Percentiles rank a stretch among this genome's conserved stretches.
These are phyloP conservation scores for Phtheirospermum japonicum DNA, from an alignment of 257 asterid genomes.

Conservation along the genomic window DNA sequence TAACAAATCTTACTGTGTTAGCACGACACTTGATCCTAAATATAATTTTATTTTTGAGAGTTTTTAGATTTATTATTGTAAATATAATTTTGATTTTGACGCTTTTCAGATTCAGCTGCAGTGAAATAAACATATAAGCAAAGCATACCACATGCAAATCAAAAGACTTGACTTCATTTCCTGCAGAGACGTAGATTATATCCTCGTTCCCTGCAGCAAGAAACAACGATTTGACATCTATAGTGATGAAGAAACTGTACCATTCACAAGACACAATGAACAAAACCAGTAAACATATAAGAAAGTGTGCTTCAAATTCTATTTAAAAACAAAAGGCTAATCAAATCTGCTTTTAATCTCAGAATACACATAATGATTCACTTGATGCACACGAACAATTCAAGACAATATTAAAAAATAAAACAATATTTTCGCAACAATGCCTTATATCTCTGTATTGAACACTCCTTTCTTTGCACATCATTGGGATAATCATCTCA, in stretches of 20 bases:
- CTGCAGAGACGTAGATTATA: constrained; percentile 59
- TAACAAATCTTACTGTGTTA: constrained; percentile 24
- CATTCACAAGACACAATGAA: no score
- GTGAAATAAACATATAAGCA: neutral
- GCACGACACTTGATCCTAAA: constrained; percentile 1
- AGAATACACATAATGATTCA: neutral
- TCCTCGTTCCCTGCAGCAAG: constrained; percentile 78
- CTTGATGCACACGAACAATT: no score
- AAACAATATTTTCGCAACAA: no score
- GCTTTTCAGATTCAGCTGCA: neutral
- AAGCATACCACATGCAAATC: constrained; percentile 69
- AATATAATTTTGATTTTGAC: neutral
- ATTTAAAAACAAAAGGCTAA: neutral
- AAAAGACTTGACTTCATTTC: constrained; percentile 67
- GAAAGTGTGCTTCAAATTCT: no score
- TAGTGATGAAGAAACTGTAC: no score
- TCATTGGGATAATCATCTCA: no score
- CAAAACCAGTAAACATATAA: no score
- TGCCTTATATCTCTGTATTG: no score
- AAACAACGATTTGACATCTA: neutral
- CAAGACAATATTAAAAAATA: no score
- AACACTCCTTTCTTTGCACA: no score
- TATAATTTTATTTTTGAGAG: neutral
- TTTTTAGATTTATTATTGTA: neutral
- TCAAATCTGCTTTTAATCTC: neutral